Evolutionary conservation across 2,329 filamentous ascomycete species (phyloP), one percentile per base, ranked within the genome.

Genomic region (Penicillium oxalicum): DNA sequence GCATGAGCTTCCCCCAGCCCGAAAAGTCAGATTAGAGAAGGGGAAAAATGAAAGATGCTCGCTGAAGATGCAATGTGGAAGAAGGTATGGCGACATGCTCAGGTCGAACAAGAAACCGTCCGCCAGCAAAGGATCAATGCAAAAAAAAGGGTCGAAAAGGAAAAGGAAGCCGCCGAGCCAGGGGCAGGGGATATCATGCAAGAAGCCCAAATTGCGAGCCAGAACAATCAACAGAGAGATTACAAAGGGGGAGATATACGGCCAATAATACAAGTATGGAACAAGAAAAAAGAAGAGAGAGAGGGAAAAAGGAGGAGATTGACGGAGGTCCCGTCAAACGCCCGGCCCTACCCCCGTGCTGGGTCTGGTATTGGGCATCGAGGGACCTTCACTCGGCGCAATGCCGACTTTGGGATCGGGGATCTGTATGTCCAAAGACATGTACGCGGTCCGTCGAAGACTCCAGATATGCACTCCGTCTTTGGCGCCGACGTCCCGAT

Each of bases 391-490:
- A 35, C 62, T 68, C 37, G 62, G 69, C 28, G 74, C 67, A 25
- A 74, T 66, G 40, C 72, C 70, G 12, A 76, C 67, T 54, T 76
- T 74, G 7, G 74, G 74, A 58, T 77, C 74, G 0, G 74, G 74
- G 29, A 77, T 75, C 55, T 77, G 74, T 34, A 77, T 75, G 53
- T 77, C 74, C 27, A 76, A 52, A 35, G 68, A 90, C 83, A 95
- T 84, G 68, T 95, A 96, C 1, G 88, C 91, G 35, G 91, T 95
- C 61, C 84, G 79, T 60, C 90, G 80, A 57, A 95, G 70, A 35
- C 87, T 80, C 56, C 95, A 83, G 45, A 96, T 82, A 66, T 79
- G 86, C 24, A 91, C 88, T 4, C 78, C 77, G 52, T 80, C 74
- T 49, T 77, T 76, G 44, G 71, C 70, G n/a, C 78, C 78, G 8